Conservation (phyloP, 2,329 filamentous ascomycete genomes). For the Aspergillus latus region DNA sequence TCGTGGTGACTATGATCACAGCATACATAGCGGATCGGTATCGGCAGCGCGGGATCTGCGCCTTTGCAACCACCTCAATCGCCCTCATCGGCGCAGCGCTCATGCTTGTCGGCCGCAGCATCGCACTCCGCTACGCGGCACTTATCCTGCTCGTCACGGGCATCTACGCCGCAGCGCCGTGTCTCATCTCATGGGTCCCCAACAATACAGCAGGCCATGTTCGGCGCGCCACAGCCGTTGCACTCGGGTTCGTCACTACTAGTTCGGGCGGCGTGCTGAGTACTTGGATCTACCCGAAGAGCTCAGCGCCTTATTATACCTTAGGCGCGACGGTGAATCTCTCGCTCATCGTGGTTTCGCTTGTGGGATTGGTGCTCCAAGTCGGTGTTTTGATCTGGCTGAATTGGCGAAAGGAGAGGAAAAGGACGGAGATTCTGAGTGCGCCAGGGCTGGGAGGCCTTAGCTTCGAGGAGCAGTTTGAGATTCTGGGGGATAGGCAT, state of each 20-base stretch:
- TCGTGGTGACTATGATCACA: constrained; percentile 24
- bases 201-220: constrained; percentile 16
- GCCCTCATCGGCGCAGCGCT: constrained; percentile 17
- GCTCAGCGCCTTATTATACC: constrained; percentile 13
- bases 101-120: constrained; percentile 1
- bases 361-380: constrained; percentile 12
- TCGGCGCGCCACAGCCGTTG: constrained; percentile 9
- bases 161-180: constrained; percentile 13
- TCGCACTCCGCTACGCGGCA: constrained; percentile 11
- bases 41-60: constrained; percentile 28
- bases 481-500: constrained; percentile 16
- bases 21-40: constrained; percentile 31
- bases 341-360: constrained; percentile 7
- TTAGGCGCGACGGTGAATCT: constrained; percentile 14
- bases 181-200: constrained; percentile 16
- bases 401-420: constrained; percentile 10
- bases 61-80: constrained; percentile 20
- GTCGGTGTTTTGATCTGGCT: constrained; percentile 6
- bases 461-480: constrained; percentile 13
- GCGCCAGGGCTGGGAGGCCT: constrained; percentile 6
- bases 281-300: constrained; percentile 17
- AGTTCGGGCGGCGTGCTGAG: constrained; percentile 15
- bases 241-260: constrained; percentile 13
- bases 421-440: not conserved
- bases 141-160: constrained; percentile 15